These are phyloP conservation scores for Colletotrichum chrysophilum DNA, from an alignment of 2,329 filamentous ascomycete species.

Conservation along the genomic window DNA sequence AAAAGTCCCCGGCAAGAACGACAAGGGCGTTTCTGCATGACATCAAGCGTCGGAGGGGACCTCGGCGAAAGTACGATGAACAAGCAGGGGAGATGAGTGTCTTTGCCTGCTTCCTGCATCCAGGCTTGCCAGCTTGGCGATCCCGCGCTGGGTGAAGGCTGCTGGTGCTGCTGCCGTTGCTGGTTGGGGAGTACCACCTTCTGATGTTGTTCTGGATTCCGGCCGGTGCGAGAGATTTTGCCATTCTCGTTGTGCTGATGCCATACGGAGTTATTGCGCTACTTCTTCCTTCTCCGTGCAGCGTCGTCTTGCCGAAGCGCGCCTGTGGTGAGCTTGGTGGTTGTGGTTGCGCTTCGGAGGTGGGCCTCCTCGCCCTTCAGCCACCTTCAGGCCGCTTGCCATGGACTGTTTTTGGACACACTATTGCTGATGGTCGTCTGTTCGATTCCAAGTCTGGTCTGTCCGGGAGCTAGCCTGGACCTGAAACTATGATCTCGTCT, in stretches of 20 bases:
- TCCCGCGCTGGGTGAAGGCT: not conserved
- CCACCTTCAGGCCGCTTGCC: conserved; percentile 14
- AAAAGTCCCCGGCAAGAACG: not conserved
- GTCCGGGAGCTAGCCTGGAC: conserved; percentile 15
- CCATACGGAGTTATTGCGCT: conserved; percentile 10
- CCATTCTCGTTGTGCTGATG: conserved; percentile 16
- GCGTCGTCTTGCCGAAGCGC: conserved; percentile 15
- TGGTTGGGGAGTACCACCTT: not conserved
- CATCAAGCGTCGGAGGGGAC: conserved; percentile 8
- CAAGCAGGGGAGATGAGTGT: conserved; percentile 17
- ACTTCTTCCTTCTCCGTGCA: conserved; percentile 8
- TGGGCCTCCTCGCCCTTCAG: conserved; percentile 8
- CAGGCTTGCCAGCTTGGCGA: conserved; percentile 20
- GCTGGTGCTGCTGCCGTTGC: not conserved
- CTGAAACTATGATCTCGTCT: conserved; percentile 19
- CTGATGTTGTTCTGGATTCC: not conserved
- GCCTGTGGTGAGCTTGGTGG: not conserved
- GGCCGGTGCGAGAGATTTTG: conserved; percentile 9
- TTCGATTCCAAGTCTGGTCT: conserved; percentile 12
- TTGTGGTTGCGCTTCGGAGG: conserved; percentile 7
- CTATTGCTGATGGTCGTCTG: conserved; percentile 10
- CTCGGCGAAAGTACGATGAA: conserved; percentile 10
- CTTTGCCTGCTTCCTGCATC: conserved; percentile 20
- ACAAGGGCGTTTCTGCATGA: conserved; percentile 11
- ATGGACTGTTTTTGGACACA: conserved; percentile 8